phyloP scores from a whole-genome alignment of 331 rosid species.

The Rosa hybrid region DNA sequence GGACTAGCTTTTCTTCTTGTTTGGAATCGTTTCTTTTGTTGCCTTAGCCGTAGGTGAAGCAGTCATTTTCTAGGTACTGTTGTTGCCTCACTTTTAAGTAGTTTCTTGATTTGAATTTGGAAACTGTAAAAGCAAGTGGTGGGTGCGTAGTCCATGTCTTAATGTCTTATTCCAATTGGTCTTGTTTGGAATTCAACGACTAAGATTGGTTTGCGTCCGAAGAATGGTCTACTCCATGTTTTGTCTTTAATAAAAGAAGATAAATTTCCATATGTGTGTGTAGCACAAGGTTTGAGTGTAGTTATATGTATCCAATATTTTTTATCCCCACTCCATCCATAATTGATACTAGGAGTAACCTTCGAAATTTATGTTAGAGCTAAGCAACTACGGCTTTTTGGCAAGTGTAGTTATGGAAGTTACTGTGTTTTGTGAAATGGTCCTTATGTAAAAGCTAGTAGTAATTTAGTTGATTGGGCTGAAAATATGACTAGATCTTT shows the following conservation, averaged over 20 bases:
- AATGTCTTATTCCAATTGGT: neutral
- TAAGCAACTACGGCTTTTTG: too few species aligned
- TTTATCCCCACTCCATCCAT: too few species aligned
- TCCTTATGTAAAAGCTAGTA: too few species aligned
- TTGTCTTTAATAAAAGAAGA: too few species aligned
- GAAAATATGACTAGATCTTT: too few species aligned
- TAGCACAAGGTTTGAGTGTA: too few species aligned
- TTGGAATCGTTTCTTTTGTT: neutral
- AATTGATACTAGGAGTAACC: too few species aligned
- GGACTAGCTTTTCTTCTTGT: neutral
- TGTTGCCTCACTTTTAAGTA: neutral
- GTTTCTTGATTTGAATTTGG: neutral
- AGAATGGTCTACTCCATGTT: neutral
- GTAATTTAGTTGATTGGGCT: too few species aligned
- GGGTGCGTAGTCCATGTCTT: neutral
- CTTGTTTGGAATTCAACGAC: neutral
- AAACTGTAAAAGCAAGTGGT: neutral
- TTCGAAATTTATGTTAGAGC: too few species aligned
- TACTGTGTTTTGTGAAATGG: too few species aligned
- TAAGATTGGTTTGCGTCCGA: neutral
- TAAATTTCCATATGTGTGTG: neutral
- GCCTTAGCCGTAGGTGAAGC: neutral
- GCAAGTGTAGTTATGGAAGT: too few species aligned
- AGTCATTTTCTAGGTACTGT: neutral
- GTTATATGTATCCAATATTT: too few species aligned